These are phyloP conservation scores for Chamaecyparis obtusa DNA, from an alignment of 75 land plant species.

Conservation along the genomic window DNA sequence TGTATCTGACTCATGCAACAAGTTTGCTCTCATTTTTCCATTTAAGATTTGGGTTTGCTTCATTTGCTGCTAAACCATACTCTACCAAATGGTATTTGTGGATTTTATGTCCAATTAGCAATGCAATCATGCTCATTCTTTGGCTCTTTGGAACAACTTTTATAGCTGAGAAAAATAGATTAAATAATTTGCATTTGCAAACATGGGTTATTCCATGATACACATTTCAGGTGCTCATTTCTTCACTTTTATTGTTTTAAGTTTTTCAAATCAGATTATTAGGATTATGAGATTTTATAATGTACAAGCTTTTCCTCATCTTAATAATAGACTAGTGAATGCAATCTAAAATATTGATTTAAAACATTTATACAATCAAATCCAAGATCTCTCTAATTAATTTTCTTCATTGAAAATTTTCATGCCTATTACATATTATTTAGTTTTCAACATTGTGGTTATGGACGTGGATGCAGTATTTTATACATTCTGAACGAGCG, in stretches of 20 bases:
- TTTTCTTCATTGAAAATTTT: too few relatives aligned
- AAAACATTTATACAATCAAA: too few relatives aligned
- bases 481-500: constrained; percentile 29
- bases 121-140: constrained; percentile 31
- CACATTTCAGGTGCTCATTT: constrained; percentile 44
- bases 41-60: constrained; percentile 47
- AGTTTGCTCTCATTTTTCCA: constrained; percentile 72
- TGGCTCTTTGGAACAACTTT: constrained; percentile 45
- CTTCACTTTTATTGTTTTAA: too few relatives aligned
- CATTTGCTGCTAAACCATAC: constrained; percentile 58
- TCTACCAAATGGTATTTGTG: constrained; percentile 50
- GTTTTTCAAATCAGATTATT: too few relatives aligned
- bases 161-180: constrained; percentile 42
- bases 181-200: constrained; percentile 49
- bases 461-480: constrained; percentile 38
- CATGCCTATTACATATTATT: not conserved
- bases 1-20: constrained; percentile 70
- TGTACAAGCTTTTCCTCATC: too few relatives aligned
- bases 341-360: too few relatives aligned
- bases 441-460: not conserved
- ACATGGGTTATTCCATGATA: constrained; percentile 76
- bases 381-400: too few relatives aligned
- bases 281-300: too few relatives aligned
- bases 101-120: constrained; percentile 56
- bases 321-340: too few relatives aligned